Conservation (phyloP, 805 yeast species). For the Zygosaccharomyces gambellarensis region DNA sequence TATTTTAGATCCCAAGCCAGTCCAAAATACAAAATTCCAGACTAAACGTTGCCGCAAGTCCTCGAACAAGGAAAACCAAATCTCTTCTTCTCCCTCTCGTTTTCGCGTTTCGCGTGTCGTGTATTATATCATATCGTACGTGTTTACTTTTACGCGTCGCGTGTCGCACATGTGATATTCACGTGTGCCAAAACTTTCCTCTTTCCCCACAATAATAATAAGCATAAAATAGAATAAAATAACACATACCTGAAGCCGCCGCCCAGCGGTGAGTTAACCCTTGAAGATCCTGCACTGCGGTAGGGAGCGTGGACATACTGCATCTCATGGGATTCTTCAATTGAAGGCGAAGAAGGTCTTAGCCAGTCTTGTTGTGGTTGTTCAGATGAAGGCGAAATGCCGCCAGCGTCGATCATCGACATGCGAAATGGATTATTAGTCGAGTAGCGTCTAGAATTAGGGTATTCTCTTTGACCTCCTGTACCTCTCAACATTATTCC, state of each 20-base stretch:
- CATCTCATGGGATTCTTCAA: conserved; percentile 33
- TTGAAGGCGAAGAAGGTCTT: conserved; percentile 24
- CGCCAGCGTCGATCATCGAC: conserved; percentile 25
- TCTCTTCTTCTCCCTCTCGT: too few species aligned
- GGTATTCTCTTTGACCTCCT: conserved; percentile 22
- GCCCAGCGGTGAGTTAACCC: conserved; percentile 36
- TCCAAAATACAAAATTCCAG: background rate
- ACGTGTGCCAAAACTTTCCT: background rate
- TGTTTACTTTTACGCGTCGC: background rate
- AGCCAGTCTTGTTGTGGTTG: conserved; percentile 60
- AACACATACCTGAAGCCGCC: conserved; percentile 12
- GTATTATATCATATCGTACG: too few species aligned
- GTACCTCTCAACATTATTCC: conserved; percentile 19
- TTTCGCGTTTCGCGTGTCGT: background rate
- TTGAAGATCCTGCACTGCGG: conserved; percentile 22
- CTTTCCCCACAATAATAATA: background rate
- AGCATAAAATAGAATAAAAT: background rate
- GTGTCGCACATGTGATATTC: background rate
- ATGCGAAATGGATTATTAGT: conserved; percentile 71
- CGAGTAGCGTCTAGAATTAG: conserved; percentile 42
- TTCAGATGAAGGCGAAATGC: conserved; percentile 5
- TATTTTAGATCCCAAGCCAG: background rate
- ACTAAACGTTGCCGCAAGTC: background rate
- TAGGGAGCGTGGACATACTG: conserved; percentile 12
- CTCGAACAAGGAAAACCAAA: background rate